Evolutionary conservation across 306 rosid genomes (phyloP), one percentile per base, ranked within the genome.

Genomic region (Alnus rubra): DNA sequence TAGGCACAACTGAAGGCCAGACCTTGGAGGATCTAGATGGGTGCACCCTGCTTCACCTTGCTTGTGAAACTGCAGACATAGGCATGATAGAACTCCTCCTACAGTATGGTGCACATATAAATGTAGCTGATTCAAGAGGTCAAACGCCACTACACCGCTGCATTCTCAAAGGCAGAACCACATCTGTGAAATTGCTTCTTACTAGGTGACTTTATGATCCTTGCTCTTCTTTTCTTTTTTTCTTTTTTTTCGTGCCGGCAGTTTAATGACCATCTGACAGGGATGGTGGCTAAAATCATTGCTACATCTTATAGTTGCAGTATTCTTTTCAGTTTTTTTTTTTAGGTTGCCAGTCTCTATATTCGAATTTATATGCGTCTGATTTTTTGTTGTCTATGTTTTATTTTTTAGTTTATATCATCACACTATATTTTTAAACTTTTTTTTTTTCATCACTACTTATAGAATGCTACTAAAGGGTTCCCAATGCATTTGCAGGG

Each of bases 81-180:
- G 94, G 96, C 69, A 93, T 96, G 99, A 86, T 96, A 74, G 99
- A 96, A 79, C 96, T 96, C 82, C 99, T 96, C 64, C 88, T 96
- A 78, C 99, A 96, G 87, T 96, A 93, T 64, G 97, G 99, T 78
- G 98, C 97, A 65, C 87, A 87, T 86, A 72, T 91, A 69, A 96
- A 93, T 80, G 96, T 89, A 31, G 69, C 87, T 5, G 98, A 93
- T 83, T 88, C 84, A 51, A 88, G 94, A 88, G 94, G 90, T 60
- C 96, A 86, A 82, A 91, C 94, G 7, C 96, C 99, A 65, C 90
- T 96, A 2, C 98, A 93, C 73, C 92, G 88, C 30, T 88, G 98
- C 79, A 81, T 96, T 77, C 79, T 87, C 37, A 93, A 83, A 87
- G 93, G 96, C 79, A 90, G 75, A 86, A 81, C 87, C 50, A 64